A percentile compares a stretch with the other conserved stretches of the same genome.
phyloP scores from a whole-genome alignment of 2,329 filamentous ascomycete genomes.

The Monosporascus sp. region DNA sequence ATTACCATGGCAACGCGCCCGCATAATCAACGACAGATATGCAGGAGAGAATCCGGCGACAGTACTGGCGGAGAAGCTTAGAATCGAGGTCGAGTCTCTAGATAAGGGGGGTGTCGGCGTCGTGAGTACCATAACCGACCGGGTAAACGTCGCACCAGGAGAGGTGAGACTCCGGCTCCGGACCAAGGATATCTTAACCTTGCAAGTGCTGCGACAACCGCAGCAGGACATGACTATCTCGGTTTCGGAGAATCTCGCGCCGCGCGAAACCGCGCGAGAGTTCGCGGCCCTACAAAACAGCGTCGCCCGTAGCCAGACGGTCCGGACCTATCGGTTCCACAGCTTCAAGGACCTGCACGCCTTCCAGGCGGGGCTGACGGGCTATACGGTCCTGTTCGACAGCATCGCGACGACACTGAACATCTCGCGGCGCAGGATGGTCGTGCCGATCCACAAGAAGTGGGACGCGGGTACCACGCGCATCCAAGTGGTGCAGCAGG shows the following conservation, averaged over 20 bases:
- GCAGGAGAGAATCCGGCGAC: conserved; percentile 59
- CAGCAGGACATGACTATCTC: conserved; percentile 76
- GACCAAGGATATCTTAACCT: conserved; percentile 52
- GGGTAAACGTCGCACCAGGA: conserved; percentile 75
- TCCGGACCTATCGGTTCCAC: conserved; percentile 68
- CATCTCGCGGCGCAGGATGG: conserved; percentile 80
- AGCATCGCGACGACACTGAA: conserved; percentile 68
- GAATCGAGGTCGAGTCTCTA: conserved; percentile 69
- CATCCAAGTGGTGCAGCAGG: conserved; percentile 73
- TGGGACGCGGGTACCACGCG: conserved; percentile 81
- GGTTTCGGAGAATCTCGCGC: conserved; percentile 61
- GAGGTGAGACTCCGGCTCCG: conserved; percentile 64
- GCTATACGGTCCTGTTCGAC: conserved; percentile 71
- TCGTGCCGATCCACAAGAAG: conserved; percentile 90
- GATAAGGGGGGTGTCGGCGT: conserved; percentile 35
- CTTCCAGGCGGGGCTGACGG: conserved; percentile 76
- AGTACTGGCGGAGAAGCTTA: conserved; percentile 70
- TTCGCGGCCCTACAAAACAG: conserved; percentile 56
- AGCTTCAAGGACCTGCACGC: conserved; percentile 64
- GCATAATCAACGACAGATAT: conserved; percentile 68
- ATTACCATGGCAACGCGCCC: conserved; percentile 60
- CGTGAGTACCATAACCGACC: conserved; percentile 69
- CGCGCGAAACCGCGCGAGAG: conserved; percentile 56
- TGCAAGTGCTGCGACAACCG: conserved; percentile 65
- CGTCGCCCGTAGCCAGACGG: conserved; percentile 53